These are phyloP conservation scores for Penicillium bialowiezense DNA, from an alignment of 495 filamentous ascomycete species.

Conservation along the genomic window DNA sequence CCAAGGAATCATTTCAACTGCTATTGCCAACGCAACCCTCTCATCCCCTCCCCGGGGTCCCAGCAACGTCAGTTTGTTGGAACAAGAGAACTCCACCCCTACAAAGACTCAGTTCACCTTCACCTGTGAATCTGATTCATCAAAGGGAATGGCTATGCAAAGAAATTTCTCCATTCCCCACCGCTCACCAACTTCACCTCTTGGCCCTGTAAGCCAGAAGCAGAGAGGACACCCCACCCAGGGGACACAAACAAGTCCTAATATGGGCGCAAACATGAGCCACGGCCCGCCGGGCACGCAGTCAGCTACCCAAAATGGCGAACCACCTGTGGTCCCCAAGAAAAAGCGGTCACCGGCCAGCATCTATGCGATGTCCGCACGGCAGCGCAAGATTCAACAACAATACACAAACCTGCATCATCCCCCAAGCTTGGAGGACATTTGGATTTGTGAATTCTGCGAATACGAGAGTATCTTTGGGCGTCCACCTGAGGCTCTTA, in stretches of 20 bases:
- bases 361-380: slow-evolving; percentile 61
- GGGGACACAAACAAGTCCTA: slow-evolving; percentile 61
- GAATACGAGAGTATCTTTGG: slow-evolving; percentile 88
- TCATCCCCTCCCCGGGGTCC: slow-evolving; percentile 58
- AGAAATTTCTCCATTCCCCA: slow-evolving; percentile 33
- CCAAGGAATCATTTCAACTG: slow-evolving; percentile 80
- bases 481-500: slow-evolving; percentile 73
- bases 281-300: slow-evolving; percentile 22
- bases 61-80: slow-evolving; percentile 73
- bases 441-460: slow-evolving; percentile 95
- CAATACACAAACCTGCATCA: slow-evolving; percentile 74
- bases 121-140: slow-evolving; percentile 75
- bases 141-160: slow-evolving; percentile 58
- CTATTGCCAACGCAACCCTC: slow-evolving; percentile 81
- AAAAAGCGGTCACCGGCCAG: slow-evolving; percentile 55
- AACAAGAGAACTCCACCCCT: slow-evolving; percentile 61
- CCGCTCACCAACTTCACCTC: slow-evolving; percentile 33
- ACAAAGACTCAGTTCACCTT: slow-evolving; percentile 88
- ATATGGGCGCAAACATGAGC: slow-evolving; percentile 37
- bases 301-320: slow-evolving; percentile 37
- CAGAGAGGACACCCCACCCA: slow-evolving; percentile 51
- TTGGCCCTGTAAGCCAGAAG: slow-evolving; percentile 26
- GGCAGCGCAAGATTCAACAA: slow-evolving; percentile 66
- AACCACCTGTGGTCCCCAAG: slow-evolving; percentile 47
- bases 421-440: slow-evolving; percentile 68